phyloP scores from a whole-genome alignment of 2,329 filamentous ascomycete genomes.

The Aspergillus sp. region DNA sequence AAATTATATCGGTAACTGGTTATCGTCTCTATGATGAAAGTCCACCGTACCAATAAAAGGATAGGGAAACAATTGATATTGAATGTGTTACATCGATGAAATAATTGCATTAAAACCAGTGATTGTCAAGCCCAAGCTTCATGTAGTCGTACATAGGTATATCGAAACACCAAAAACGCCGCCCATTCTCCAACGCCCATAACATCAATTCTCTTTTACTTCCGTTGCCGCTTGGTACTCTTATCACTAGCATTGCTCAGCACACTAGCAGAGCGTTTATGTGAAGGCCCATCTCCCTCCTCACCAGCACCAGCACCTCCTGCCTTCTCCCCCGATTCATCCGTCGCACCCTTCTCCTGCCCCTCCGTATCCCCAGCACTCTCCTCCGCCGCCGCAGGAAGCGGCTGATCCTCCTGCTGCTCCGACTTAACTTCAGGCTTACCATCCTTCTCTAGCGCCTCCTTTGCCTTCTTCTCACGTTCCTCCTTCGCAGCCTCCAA shows the following conservation, averaged over 20 bases:
- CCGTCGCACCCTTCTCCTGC: neutral
- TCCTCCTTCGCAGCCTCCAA: constrained; percentile 46
- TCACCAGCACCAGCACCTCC: constrained; percentile 18
- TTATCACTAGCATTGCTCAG: constrained; percentile 69
- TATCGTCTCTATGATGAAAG: neutral
- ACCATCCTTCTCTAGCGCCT: constrained; percentile 28
- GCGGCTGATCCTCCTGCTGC: constrained; percentile 33
- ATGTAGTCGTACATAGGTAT: constrained; percentile 39
- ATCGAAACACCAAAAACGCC: constrained; percentile 19
- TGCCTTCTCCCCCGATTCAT: neutral
- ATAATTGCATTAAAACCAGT: neutral
- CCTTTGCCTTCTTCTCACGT: constrained; percentile 38
- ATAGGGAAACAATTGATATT: neutral
- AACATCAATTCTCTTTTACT: constrained; percentile 25
- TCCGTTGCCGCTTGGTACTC: constrained; percentile 53
- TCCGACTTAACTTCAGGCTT: constrained; percentile 39
- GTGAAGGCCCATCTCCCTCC: constrained; percentile 34
- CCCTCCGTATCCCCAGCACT: constrained; percentile 23
- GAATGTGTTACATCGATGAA: neutral
- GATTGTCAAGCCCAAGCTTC: constrained; percentile 20
- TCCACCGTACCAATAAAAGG: neutral
- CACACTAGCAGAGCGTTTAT: constrained; percentile 83
- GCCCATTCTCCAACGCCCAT: constrained; percentile 1
- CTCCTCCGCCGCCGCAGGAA: constrained; percentile 2
- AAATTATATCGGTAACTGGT: neutral